phyloP scores from a whole-genome alignment of 2,329 filamentous ascomycete genomes.

The Zasmidium citrigriseum region DNA sequence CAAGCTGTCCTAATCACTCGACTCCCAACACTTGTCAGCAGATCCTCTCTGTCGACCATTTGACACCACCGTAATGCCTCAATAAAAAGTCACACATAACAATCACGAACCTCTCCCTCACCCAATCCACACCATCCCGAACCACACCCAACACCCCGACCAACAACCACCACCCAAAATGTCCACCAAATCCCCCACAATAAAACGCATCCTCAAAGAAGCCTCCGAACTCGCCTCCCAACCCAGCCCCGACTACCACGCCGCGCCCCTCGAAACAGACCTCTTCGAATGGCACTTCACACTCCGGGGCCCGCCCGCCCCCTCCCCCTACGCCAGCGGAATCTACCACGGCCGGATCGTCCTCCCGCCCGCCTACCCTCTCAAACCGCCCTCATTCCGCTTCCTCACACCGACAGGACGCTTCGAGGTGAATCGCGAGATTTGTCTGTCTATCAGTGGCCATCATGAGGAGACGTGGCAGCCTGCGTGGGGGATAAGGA shows the following conservation, averaged over 20 bases:
- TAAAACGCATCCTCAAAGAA: constrained; percentile 88
- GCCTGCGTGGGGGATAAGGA: constrained; percentile 94
- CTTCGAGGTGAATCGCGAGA: constrained; percentile 96
- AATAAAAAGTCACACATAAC: neutral
- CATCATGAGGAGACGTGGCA: constrained; percentile 99
- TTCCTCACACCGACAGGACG: constrained; percentile 89
- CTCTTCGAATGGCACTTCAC: constrained; percentile 99
- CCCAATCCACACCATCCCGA: neutral
- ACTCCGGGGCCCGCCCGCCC: constrained; percentile 78
- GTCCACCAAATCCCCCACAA: constrained; percentile 79
- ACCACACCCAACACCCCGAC: neutral
- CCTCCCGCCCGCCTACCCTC: constrained; percentile 83
- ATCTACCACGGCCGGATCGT: constrained; percentile 96
- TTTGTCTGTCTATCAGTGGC: constrained; percentile 89
- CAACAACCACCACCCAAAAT: constrained; percentile 32
- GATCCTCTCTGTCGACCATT: no score
- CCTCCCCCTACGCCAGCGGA: constrained; percentile 74
- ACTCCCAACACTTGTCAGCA: no score
- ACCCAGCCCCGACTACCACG: constrained; percentile 83
- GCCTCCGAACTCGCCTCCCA: constrained; percentile 79
- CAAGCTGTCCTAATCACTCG: no score
- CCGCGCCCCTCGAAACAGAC: constrained; percentile 80
- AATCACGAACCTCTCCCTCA: neutral
- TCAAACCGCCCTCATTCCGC: constrained; percentile 91
- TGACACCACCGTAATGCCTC: no score